Percentiles rank a stretch among this genome's conserved stretches.
Conservation (phyloP, 129 eudicot species). For the Silybum marianum region DNA sequence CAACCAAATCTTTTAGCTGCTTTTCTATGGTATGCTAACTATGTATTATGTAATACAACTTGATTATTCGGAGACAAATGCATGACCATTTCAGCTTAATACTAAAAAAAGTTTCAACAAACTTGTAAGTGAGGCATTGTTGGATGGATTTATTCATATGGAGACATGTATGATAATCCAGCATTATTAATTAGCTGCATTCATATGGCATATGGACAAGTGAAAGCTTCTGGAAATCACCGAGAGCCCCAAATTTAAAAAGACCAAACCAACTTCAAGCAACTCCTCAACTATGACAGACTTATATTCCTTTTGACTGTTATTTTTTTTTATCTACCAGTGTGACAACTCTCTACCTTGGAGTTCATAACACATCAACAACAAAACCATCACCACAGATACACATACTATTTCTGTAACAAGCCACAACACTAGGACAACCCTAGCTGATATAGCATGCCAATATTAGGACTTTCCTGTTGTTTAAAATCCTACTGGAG, state of each 20-base stretch:
- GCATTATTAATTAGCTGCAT: neutral
- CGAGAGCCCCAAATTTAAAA: neutral
- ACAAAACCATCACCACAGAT: slow-evolving; percentile 3
- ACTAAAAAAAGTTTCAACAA: neutral
- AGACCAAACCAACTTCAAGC: neutral
- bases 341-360: neutral
- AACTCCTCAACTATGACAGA: neutral
- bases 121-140: neutral
- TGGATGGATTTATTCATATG: neutral
- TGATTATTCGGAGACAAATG: too few relatives aligned
- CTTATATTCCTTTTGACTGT: neutral
- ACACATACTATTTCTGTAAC: neutral
- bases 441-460: slow-evolving; percentile 13
- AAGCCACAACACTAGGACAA: slow-evolving; percentile 14
- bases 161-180: neutral
- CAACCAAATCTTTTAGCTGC: neutral
- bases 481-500: slow-evolving; percentile 7
- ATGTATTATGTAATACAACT: too few relatives aligned
- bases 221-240: neutral
- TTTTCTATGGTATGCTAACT: too few relatives aligned
- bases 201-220: neutral
- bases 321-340: neutral
- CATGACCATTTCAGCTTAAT: too few relatives aligned
- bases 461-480: neutral
- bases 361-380: neutral